Conservation (phyloP, 2,329 filamentous ascomycete genomes). For the Tolypocladium nubicola region DNA sequence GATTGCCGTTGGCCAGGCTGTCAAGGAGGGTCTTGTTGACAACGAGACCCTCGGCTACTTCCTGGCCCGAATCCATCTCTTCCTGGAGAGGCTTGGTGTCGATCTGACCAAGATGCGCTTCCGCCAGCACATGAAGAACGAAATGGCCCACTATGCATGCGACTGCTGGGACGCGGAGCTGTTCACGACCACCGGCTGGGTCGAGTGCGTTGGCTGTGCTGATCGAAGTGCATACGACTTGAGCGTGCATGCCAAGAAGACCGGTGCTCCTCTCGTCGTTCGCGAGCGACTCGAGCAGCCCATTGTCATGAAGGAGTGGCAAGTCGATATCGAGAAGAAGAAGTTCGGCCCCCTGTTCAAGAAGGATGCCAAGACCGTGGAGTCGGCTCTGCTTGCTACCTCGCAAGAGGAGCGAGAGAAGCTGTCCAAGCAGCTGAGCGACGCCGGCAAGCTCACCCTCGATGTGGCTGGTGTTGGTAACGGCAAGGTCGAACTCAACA, state of each 20-base stretch:
- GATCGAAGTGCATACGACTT: conserved; percentile 93
- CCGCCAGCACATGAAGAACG: conserved; percentile 83
- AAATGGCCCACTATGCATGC: conserved; percentile 79
- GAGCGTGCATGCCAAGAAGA: conserved; percentile 86
- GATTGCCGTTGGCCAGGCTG: conserved; percentile 76
- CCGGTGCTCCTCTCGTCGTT: conserved; percentile 75
- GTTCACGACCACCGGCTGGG: conserved; percentile 86
- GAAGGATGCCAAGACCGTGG: conserved; percentile 81
- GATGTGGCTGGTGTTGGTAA: conserved; percentile 56
- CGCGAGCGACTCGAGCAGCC: conserved; percentile 73
- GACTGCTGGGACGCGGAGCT: conserved; percentile 99
- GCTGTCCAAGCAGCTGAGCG: conserved; percentile 61
- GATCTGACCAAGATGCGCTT: conserved; percentile 86
- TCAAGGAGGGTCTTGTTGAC: conserved; percentile 73
- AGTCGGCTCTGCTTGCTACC: conserved; percentile 64
- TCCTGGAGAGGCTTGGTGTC: conserved; percentile 79
- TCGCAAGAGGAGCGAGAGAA: conserved; percentile 74
- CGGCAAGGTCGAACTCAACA: conserved; percentile 68
- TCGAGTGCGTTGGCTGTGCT: conserved; percentile 95
- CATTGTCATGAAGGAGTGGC: conserved; percentile 73
- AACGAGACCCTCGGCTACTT: conserved; percentile 99
- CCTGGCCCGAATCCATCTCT: conserved; percentile 83
- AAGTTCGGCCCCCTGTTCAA: conserved; percentile 93
- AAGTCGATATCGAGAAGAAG: conserved; percentile 84
- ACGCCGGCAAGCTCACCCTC: conserved; percentile 65